Conservation (phyloP, 176 grass and related monocot species). For the Chloris gayana region DNA sequence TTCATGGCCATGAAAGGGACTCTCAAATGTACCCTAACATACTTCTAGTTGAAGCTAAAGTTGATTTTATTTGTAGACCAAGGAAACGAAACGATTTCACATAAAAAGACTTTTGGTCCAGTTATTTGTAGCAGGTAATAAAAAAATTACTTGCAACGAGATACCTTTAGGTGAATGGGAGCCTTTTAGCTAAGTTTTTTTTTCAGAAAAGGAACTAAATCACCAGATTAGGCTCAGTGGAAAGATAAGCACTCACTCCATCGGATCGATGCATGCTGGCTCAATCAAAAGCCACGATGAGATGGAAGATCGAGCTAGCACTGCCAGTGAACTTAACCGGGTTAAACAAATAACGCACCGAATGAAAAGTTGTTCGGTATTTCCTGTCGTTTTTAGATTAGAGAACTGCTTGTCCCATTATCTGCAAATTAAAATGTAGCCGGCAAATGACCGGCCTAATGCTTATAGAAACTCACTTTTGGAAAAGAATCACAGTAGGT, state of each 20-base stretch:
- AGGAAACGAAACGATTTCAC: not conserved
- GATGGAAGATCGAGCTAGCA: not conserved
- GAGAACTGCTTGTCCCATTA: constrained; percentile 14
- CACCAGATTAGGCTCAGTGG: not conserved
- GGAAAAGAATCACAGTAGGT: not conserved
- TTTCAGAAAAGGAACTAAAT: not conserved
- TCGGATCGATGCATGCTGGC: not conserved
- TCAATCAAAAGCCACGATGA: constrained; percentile 1
- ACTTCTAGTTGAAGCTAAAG: not conserved
- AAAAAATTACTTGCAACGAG: not conserved
- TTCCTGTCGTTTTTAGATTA: constrained; percentile 30
- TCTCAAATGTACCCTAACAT: not conserved
- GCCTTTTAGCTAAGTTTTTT: not conserved
- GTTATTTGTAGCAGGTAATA: not conserved
- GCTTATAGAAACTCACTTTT: not conserved
- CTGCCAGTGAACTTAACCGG: not conserved
- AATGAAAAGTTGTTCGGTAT: constrained; percentile 39
- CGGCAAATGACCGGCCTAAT: not conserved
- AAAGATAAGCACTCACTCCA: not conserved
- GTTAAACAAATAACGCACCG: constrained; percentile 43
- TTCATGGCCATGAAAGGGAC: not conserved
- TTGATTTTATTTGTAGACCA: not conserved
- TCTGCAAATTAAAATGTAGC: constrained; percentile 17
- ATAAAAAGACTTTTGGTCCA: not conserved
- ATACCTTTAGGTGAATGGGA: not conserved